Conservation (phyloP, 345 rosid genomes). For the Ceriops zippeliana region DNA sequence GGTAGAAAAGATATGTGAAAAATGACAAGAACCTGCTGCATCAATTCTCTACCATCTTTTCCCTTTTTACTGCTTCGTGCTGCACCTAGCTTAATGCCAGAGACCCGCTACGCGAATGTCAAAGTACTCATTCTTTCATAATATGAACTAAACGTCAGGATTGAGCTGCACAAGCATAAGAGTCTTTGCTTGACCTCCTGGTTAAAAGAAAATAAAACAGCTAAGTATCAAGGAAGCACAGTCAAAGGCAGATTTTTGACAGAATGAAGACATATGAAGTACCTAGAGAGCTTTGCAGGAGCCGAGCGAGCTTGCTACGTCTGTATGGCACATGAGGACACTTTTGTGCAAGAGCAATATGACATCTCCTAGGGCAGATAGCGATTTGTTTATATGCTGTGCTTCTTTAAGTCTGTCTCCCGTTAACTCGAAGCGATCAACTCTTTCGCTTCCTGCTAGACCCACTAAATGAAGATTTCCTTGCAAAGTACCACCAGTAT, state of each 20-base stretch:
- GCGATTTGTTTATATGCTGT: slow-evolving; percentile 92
- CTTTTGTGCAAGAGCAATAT: slow-evolving; percentile 84
- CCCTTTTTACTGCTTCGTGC: slow-evolving; percentile 84
- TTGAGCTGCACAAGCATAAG: slow-evolving; percentile 96
- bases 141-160: slow-evolving; percentile 67
- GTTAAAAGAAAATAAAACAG: not conserved
- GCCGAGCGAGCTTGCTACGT: slow-evolving; percentile 96
- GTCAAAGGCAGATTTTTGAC: not conserved
- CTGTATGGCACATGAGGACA: slow-evolving; percentile 83
- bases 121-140: slow-evolving; percentile 76
- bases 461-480: slow-evolving; percentile 93
- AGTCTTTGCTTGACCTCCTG: slow-evolving; percentile 98
- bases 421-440: slow-evolving; percentile 84
- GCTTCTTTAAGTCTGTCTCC: slow-evolving; percentile 90
- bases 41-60: slow-evolving; percentile 70
- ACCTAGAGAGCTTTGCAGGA: slow-evolving; percentile 88
- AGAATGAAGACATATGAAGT: not conserved
- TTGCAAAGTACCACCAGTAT: slow-evolving; percentile 44
- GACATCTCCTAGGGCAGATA: slow-evolving; percentile 96
- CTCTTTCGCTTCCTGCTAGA: slow-evolving; percentile 97
- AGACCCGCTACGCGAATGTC: slow-evolving; percentile 94
- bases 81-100: slow-evolving; percentile 95
- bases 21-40: slow-evolving; percentile 64
- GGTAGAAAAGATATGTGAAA: not conserved
- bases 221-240: not conserved